These are phyloP conservation scores for Byssochlamys sp. DNA, from an alignment of 2,329 filamentous ascomycete species.

Conservation along the genomic window DNA sequence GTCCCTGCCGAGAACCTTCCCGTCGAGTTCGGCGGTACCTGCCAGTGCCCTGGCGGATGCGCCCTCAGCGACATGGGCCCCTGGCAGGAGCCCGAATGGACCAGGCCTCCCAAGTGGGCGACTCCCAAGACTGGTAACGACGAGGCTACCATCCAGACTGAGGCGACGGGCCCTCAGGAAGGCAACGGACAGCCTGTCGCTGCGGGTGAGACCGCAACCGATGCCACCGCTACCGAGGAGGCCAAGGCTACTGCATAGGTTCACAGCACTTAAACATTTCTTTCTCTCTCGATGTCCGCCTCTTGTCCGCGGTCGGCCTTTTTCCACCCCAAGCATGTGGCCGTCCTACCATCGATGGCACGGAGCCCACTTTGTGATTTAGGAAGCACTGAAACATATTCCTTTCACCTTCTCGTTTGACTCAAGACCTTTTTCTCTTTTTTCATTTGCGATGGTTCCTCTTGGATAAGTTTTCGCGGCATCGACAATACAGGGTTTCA, in stretches of 20 bases:
- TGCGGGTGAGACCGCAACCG: not conserved
- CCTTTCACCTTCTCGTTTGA: conserved; percentile 2
- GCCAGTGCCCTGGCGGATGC: conserved; percentile 74
- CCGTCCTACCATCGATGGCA: not conserved
- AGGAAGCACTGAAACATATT: conserved; percentile 1
- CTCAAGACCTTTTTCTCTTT: conserved; percentile 5
- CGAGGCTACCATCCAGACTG: conserved; percentile 13
- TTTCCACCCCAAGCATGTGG: not conserved
- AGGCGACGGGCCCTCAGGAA: conserved; percentile 18
- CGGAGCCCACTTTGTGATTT: conserved; percentile 3
- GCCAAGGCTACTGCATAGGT: conserved; percentile 22
- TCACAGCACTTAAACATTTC: not conserved
- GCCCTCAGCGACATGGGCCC: conserved; percentile 79
- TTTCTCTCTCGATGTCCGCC: conserved; percentile 2
- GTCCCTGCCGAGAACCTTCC: conserved; percentile 85
- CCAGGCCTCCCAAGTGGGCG: conserved; percentile 36
- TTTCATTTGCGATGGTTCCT: conserved; percentile 1
- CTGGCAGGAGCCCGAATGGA: conserved; percentile 52
- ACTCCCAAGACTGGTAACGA: conserved; percentile 14
- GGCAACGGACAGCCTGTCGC: conserved; percentile 7
- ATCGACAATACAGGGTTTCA: not conserved
- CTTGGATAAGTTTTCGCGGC: not conserved
- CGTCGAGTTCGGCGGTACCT: conserved; percentile 71
- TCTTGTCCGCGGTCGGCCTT: not conserved
- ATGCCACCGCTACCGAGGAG: conserved; percentile 5